Evolutionary conservation across 2,329 filamentous ascomycete species (phyloP), one percentile per base, ranked within the genome.

Genomic region (Penicillium sp.): DNA sequence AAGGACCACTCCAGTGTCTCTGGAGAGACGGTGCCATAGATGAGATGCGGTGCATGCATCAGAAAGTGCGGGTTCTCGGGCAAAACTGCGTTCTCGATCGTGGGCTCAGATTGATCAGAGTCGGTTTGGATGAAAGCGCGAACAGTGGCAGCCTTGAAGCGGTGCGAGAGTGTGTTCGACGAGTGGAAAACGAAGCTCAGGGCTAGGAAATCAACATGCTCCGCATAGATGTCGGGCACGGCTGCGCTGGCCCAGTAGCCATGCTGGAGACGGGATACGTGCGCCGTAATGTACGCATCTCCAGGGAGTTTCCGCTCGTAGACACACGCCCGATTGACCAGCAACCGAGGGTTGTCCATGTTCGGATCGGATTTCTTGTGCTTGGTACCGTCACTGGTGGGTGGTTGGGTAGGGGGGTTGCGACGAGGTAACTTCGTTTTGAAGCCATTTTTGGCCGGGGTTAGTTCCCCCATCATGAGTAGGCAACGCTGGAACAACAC

Each of bases 171-270:
- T 2, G 68, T 70, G 38, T 72, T 60, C 3, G 69, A 62, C 0
- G 74, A 70, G 52, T 77, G 75, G 22, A 77, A 73, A n/a, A 74
- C 72, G 42, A 77, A 77, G 38, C 69, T 71, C 27, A 77, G 61
- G 0, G 71, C 74, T 3, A 75, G 66, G 42, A 77, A 77, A 48
- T 74, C 74, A 8, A 77, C 69, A 42, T 73, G 62, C 28, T 73
- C 60, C 7, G 71, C 64, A 13, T 64, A 59, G 4, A 60, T 56
- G 27, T 74, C 73, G 14, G 75, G 73, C 0, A 76, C 63, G 4
- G 66, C 65, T 1, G 60, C 51, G 41, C 66, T 73, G 18, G 69
- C 65, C 58, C 74, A 76, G 47, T 64, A 71, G 4, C 75, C 75
- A 51, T 74, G 71, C 49, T 77, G 75, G 6, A 77, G 64, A 2